Percentiles rank a stretch among this genome's conserved stretches.
These are phyloP conservation scores for Biscogniauxia sp. DNA, from an alignment of 2,329 filamentous ascomycete species.

Conservation along the genomic window DNA sequence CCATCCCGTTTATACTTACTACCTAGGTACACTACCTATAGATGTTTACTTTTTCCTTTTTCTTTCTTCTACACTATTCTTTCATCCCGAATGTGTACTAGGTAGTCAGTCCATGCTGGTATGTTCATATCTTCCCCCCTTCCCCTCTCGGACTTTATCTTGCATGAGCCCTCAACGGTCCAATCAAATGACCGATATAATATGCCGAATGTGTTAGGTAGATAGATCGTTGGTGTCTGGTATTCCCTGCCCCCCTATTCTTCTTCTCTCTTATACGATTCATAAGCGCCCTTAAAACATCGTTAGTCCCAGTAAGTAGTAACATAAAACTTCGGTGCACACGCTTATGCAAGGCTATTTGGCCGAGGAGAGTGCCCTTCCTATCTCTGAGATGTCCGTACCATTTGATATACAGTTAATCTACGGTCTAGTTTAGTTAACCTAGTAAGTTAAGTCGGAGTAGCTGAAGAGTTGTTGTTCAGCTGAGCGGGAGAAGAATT, in stretches of 20 bases:
- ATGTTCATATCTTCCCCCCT: background rate
- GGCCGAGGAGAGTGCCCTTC: background rate
- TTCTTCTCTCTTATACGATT: background rate
- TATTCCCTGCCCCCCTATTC: too few relatives aligned
- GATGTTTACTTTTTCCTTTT: too few relatives aligned
- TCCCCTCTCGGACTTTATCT: background rate
- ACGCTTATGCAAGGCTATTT: background rate
- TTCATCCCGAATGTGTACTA: background rate
- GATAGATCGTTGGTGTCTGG: background rate
- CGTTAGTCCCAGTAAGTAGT: background rate
- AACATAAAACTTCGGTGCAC: background rate
- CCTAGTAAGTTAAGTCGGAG: too few relatives aligned
- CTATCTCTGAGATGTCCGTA: background rate
- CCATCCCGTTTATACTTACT: background rate
- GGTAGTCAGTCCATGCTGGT: too few relatives aligned
- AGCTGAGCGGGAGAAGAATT: too few relatives aligned
- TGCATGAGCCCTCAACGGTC: background rate
- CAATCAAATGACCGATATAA: background rate
- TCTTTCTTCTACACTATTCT: background rate
- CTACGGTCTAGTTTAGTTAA: background rate
- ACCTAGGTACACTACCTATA: too few relatives aligned
- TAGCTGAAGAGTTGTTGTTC: too few relatives aligned
- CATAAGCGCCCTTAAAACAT: background rate
- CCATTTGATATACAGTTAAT: background rate
- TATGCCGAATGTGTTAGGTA: too few relatives aligned